A percentile compares a stretch with the other conserved stretches of the same genome.
These are phyloP conservation scores for Vigna mungo DNA, from an alignment of 306 rosid genomes.

Conservation along the genomic window DNA sequence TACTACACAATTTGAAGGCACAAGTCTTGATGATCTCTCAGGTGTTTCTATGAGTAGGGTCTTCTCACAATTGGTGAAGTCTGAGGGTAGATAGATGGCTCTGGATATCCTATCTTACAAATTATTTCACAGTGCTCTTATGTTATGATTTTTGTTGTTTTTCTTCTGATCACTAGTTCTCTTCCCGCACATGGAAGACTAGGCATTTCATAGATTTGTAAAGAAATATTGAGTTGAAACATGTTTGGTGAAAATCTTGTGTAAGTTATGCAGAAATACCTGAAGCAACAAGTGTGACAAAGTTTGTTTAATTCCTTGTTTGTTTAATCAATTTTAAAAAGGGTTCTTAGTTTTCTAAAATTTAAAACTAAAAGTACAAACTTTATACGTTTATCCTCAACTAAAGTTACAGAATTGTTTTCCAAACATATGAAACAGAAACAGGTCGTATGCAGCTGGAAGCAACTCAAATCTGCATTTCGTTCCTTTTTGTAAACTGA, in stretches of 20 bases:
- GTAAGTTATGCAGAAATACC: conserved; percentile 17
- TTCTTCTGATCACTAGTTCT: conserved; percentile 23
- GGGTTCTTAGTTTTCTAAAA: too few species aligned
- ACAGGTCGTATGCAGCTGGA: too few species aligned
- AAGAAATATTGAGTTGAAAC: conserved; percentile 39
- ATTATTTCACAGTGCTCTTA: conserved; percentile 35
- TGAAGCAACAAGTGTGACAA: conserved; percentile 24
- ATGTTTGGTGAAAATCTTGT: conserved; percentile 28
- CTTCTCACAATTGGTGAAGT: conserved; percentile 87
- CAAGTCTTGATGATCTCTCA: conserved; percentile 72
- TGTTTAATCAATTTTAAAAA: too few species aligned
- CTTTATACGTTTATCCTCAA: too few species aligned
- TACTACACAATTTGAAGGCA: conserved; percentile 49
- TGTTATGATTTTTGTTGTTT: conserved; percentile 34
- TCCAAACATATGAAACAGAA: too few species aligned
- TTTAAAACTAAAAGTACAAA: too few species aligned
- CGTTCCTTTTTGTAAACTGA: too few species aligned
- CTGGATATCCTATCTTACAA: conserved; percentile 16
- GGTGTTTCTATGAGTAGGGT: conserved; percentile 94
- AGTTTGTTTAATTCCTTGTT: background rate
- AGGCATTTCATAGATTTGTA: conserved; percentile 38
- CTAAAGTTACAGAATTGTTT: too few species aligned
- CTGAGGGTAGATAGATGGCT: conserved; percentile 80
- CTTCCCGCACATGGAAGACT: conserved; percentile 32
- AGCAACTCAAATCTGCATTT: too few species aligned